Conservation (phyloP, 768 basidiomycete genomes). For the Filobasidium floriforme region DNA sequence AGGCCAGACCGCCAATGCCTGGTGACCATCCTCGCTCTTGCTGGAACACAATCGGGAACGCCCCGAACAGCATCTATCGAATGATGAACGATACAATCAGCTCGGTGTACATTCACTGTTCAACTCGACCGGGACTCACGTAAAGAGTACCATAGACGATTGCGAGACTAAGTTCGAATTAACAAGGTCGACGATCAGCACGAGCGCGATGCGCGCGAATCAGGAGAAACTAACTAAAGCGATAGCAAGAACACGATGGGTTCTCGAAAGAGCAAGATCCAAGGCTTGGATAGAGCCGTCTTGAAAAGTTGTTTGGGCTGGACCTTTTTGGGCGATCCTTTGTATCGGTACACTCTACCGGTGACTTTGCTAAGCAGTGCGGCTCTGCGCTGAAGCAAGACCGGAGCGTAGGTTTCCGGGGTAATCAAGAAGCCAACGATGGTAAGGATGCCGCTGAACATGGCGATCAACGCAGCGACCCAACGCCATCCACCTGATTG, state of each 20-base stretch:
- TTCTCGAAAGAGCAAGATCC: slow-evolving; percentile 44
- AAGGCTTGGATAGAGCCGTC: slow-evolving; percentile 40
- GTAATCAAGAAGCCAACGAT: slow-evolving; percentile 31
- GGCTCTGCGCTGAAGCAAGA: slow-evolving; percentile 38
- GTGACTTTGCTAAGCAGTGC: slow-evolving; percentile 36
- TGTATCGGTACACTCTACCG: slow-evolving; percentile 37
- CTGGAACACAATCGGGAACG: slow-evolving; percentile 48
- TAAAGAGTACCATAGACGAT: slow-evolving; percentile 34
- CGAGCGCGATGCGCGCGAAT: neutral
- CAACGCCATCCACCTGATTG: slow-evolving; percentile 39
- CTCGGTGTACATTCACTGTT: too few relatives aligned
- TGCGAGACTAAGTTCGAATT: slow-evolving; percentile 19
- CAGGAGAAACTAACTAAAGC: slow-evolving; percentile 28
- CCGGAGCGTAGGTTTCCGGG: slow-evolving; percentile 45
- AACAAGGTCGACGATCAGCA: neutral
- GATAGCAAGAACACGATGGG: slow-evolving; percentile 45
- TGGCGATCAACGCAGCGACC: slow-evolving; percentile 36
- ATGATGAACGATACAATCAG: too few relatives aligned
- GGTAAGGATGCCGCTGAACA: slow-evolving; percentile 38
- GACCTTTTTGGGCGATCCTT: slow-evolving; percentile 21
- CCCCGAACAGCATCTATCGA: slow-evolving; percentile 40
- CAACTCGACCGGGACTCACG: slow-evolving; percentile 12
- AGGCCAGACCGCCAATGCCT: slow-evolving; percentile 46
- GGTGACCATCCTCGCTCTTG: slow-evolving; percentile 45
- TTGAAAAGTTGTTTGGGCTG: slow-evolving; percentile 33